Conservation (phyloP, 2,329 filamentous ascomycete species). For the Fusarium multiceps region DNA sequence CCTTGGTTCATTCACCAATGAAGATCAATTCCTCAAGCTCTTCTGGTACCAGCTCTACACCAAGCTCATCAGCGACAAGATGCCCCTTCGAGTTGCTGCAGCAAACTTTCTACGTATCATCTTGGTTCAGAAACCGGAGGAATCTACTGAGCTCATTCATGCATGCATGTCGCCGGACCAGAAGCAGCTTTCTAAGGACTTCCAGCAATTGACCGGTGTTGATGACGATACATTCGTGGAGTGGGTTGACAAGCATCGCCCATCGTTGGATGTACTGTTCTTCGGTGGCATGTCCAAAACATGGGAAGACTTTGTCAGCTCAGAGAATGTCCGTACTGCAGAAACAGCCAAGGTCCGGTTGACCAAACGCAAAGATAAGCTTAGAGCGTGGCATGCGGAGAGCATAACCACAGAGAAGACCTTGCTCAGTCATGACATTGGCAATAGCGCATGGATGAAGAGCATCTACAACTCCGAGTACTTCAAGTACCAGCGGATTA, state of each 20-base stretch:
- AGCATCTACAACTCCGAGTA: conserved; percentile 95
- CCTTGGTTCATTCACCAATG: conserved; percentile 78
- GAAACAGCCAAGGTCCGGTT: conserved; percentile 79
- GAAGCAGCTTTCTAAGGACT: conserved; percentile 76
- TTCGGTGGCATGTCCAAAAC: conserved; percentile 81
- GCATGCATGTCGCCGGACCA: conserved; percentile 78
- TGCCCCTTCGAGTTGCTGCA: conserved; percentile 76
- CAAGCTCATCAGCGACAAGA: conserved; percentile 79
- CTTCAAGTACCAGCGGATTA: conserved; percentile 86
- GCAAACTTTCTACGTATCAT: conserved; percentile 92
- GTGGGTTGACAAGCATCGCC: conserved; percentile 87
- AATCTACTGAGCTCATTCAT: conserved; percentile 78
- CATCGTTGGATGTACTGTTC: conserved; percentile 84
- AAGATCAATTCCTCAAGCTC: conserved; percentile 84
- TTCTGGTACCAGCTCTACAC: conserved; percentile 94
- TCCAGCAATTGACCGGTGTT: conserved; percentile 85
- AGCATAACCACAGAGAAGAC: conserved; percentile 75
- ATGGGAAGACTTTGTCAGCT: conserved; percentile 88
- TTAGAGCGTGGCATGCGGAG: conserved; percentile 83
- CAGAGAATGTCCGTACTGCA: conserved; percentile 83
- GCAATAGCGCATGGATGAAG: conserved; percentile 91
- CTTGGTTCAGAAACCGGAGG: conserved; percentile 90
- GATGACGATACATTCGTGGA: conserved; percentile 88
- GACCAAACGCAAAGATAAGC: conserved; percentile 80
- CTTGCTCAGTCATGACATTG: conserved; percentile 84